Evolutionary conservation across 768 basidiomycete genomes (phyloP), one percentile per base, ranked within the genome.

Genomic region (Mycena leptocephala): DNA sequence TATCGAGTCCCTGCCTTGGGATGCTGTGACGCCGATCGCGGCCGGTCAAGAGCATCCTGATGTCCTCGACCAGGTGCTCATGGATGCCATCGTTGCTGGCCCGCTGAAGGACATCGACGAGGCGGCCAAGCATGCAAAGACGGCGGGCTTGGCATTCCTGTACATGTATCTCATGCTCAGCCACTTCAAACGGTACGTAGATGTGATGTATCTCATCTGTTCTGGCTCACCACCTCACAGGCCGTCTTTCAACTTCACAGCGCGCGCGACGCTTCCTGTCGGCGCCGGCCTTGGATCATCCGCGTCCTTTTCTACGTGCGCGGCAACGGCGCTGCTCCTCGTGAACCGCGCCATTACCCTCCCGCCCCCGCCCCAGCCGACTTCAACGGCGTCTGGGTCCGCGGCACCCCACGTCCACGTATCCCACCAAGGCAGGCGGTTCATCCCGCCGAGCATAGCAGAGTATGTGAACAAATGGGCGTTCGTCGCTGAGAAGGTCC

Each of bases 281-380:
- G 95, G 96, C 10, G 98, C 98, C 20, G 98, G 98, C 58, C 93
- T 99, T 62, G 98, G 98, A 28, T 99, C 98, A 16, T 98, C 97
- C 26, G 98, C 98, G 9, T 96, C 98, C 28, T 99, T 94, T 87
- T 99, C 97, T 4, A 92, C 93, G 24, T 98, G 97, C 82, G 87
- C 94, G 56, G 93, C 97, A 13, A 93, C 95, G 1, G 88, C 95
- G 7, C 88, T 98, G 55, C 91, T 99, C 43, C 89, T 97, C 61
- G 89, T 95, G 18, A 92, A 95, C 82, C 87, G 89, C 59, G 94
- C 93, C 77, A 92, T 98, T 81, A 85, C 79, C 53, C 82, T 91
- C 11, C 92, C 92, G n/a, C 80, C 87, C n/a, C 83, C 85, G 46
- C 92, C 92, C 26, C 85, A 85, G 32, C 88, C 87, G 28, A 86